Evolutionary conservation across 2,329 filamentous ascomycete genomes (phyloP), one percentile per base, ranked within the genome.

Genomic region (Harringtonia aguacate): DNA sequence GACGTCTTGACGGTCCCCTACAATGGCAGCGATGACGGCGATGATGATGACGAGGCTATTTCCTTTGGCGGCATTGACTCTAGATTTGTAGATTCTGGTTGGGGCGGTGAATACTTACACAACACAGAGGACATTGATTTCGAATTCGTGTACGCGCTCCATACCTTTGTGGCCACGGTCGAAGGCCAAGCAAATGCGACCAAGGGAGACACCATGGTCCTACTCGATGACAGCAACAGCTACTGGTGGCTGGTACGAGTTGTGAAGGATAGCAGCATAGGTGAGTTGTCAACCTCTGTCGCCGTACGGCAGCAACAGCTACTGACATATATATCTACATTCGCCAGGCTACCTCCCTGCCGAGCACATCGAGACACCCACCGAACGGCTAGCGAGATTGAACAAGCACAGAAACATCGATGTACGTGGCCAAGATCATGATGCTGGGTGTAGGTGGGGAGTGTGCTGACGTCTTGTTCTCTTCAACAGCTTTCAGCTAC

Each of bases 231-330:
- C 57, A 97, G 88, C 67, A 98, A 98, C 67, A 97, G 89, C 66
- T 98, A 98, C 63, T 98, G 92, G 92, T 98, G 92, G 92, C 77
- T 98, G 48, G 92, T 98, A 14, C 77, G 90, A 52, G 86, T 98
- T 37, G 89, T 97, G 43, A 97, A 97, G 63, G 92, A 98, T 64
- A 94, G 86, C 61, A 97, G 88, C 60, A 98, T 98, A 62, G 78
- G 75, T 80, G 61, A 46, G 68, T 55, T 27, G 8, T 13, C 18
- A 17, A 14, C 8, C 24, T 24, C 4, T 18, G 8, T 42, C 14
- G 7, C 7, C 15, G 29, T 14, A 5, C 20, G 4, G 33, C 34
- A 12, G 17, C 12, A 8, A n/a, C 34, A 14, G 8, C 13, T 13
- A 31, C 6, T 17, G 4, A 17, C 22, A 44, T 3, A 44, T 31